phyloP scores from a whole-genome alignment of 805 yeast species.

The Kodamaea kaohsiungensis region DNA sequence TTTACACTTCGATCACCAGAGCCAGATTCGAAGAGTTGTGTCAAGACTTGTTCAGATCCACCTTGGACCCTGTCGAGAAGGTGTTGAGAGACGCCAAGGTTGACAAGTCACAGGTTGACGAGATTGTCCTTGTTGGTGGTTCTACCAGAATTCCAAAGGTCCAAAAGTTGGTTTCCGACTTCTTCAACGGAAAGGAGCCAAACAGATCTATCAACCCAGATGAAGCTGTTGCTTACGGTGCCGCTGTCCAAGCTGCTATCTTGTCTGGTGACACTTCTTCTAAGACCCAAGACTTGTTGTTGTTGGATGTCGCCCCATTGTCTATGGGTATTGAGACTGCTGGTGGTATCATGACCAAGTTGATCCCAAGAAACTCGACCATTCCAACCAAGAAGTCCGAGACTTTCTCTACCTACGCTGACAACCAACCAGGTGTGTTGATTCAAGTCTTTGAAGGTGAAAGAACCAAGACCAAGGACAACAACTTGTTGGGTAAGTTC shows the following conservation, averaged over 20 bases:
- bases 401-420: slow-evolving; percentile 94
- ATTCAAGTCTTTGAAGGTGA: slow-evolving; percentile 98
- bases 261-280: slow-evolving; percentile 95
- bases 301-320: slow-evolving; percentile 96
- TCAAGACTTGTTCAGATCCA: slow-evolving; percentile 90
- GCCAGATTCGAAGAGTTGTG: slow-evolving; percentile 97
- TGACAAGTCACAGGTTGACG: slow-evolving; percentile 87
- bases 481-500: slow-evolving; percentile 95
- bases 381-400: slow-evolving; percentile 98
- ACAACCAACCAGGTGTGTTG: slow-evolving; percentile 98
- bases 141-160: slow-evolving; percentile 98
- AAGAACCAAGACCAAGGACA: slow-evolving; percentile 93
- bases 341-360: slow-evolving; percentile 98
- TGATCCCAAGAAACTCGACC: slow-evolving; percentile 97
- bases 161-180: slow-evolving; percentile 92
- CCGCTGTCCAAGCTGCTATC: slow-evolving; percentile 97
- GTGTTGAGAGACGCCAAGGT: slow-evolving; percentile 88
- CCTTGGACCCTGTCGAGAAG: slow-evolving; percentile 93
- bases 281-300: slow-evolving; percentile 91
- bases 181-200: slow-evolving; percentile 97
- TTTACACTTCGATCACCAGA: slow-evolving; percentile 94
- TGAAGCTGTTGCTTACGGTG: slow-evolving; percentile 99
- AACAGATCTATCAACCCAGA: slow-evolving; percentile 96
- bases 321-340: slow-evolving; percentile 98
- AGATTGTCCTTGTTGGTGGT: slow-evolving; percentile 96